Base-by-base conservation (phyloP, 2,329 filamentous ascomycete genomes). In the Diplodia mutila region DNA sequence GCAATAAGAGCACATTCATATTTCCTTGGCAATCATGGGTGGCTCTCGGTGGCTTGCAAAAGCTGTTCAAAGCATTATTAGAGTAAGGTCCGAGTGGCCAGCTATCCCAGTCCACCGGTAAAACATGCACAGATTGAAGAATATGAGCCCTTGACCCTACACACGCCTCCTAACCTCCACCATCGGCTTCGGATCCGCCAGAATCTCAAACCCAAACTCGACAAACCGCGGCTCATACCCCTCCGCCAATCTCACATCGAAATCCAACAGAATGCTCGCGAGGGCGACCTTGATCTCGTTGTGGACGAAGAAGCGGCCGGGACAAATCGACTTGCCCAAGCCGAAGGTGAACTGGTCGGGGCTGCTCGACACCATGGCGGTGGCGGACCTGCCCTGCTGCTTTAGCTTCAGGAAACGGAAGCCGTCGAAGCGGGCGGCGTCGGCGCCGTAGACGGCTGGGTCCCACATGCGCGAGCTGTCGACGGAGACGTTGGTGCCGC, bases 231-330 rank as follows among this genome's bases (percentile, higher is more conserved):
- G 52, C 21, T 18, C 21, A 9, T 39, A 48, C 12, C 61, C 61
- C 1, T 64, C 61, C 3, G 23, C 51, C 27, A 68, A 61, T n/a
- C 70, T 71, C 21, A 77, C 68, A 57, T 77, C 75, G 59, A 75
- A 77, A 18, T 72, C 66, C 7, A 75, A 61, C 2, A 77, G 27
- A 34, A 73, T 59, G 11, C 70, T 68, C 23, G 73, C 73, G 2
- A 77, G 32, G 9, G 76, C 72, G 70, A 77, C 73, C 68, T 78
- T 77, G 51, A 78, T 74, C 68, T 77, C 74, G 27, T 74, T 74
- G 3, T 69, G 59, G 0, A 75, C 75, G 23, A 77, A 77, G 69
- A 76, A 77, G 4, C 76, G 69, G 0, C 76, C 75, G 1, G 75
- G 75, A 32, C 76, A 78, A 0, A 75, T 73, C 61, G 76, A 73